Percentiles rank a stretch among this genome's conserved stretches.
Evolutionary conservation across 2,329 filamentous ascomycete species (phyloP).

Genomic region (Hymenoscyphus infarciens): DNA sequence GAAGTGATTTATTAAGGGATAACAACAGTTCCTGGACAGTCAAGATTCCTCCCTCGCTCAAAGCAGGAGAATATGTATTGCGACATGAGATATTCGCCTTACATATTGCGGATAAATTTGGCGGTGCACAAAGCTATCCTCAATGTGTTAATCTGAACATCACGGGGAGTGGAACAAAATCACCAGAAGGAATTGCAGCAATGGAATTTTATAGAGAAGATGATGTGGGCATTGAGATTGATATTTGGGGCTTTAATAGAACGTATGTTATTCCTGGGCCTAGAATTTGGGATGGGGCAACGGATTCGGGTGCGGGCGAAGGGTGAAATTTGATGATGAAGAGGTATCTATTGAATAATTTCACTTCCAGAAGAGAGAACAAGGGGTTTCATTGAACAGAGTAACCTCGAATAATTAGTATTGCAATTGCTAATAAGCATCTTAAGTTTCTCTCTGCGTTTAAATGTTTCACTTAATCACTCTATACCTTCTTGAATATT

Average conservation of each 20-base stretch:
- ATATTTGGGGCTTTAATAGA: conserved; percentile 26
- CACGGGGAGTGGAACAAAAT: conserved; percentile 40
- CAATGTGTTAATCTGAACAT: conserved; percentile 48
- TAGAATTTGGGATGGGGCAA: conserved; percentile 21
- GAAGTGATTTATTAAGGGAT: conserved; percentile 42
- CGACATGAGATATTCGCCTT: conserved; percentile 41
- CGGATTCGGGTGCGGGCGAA: too few relatives aligned
- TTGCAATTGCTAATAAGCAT: too few relatives aligned
- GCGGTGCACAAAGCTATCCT: conserved; percentile 49
- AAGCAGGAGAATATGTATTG: conserved; percentile 43
- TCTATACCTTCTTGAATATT: too few relatives aligned
- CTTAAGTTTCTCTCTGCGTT: too few relatives aligned
- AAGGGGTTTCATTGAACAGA: too few relatives aligned
- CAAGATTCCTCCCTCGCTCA: conserved; percentile 41
- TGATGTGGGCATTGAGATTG: conserved; percentile 40
- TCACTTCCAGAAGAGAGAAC: too few relatives aligned
- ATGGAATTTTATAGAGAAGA: conserved; percentile 40
- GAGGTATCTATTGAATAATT: too few relatives aligned
- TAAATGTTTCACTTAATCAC: too few relatives aligned
- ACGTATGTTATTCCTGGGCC: conserved; percentile 36
- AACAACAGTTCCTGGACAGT: conserved; percentile 51
- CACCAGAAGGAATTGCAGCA: conserved; percentile 36
- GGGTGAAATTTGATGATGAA: too few relatives aligned
- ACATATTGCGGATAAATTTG: conserved; percentile 28
- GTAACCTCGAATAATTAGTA: too few relatives aligned